These are phyloP conservation scores for Dalbergia cochinchinensis DNA, from an alignment of 306 rosid genomes.

Conservation along the genomic window DNA sequence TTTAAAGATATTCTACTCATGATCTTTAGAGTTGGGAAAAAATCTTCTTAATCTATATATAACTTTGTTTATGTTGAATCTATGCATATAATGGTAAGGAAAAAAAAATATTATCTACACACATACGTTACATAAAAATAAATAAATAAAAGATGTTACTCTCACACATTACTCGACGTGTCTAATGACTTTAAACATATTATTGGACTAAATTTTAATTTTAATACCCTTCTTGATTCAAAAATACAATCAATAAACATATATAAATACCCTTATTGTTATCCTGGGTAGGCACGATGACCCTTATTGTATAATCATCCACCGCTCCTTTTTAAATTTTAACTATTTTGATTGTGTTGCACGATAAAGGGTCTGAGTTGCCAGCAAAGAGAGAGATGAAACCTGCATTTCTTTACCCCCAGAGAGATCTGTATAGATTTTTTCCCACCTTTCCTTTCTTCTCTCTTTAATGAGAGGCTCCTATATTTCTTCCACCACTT, in stretches of 20 bases:
- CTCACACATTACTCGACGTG: background rate
- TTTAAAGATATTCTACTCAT: no score
- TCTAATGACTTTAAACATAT: background rate
- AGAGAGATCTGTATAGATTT: conserved; percentile 28
- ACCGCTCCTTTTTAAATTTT: conserved; percentile 29
- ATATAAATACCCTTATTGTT: background rate
- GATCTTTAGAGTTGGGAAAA: no score
- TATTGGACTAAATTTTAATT: conserved; percentile 28
- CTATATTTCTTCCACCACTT: conserved; percentile 37
- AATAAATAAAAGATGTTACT: no score
- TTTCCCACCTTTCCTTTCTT: conserved; percentile 39
- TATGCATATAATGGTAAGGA: no score
- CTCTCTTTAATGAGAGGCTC: conserved; percentile 45
- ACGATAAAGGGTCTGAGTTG: conserved; percentile 69
- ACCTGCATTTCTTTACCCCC: conserved; percentile 45
- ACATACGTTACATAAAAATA: no score
- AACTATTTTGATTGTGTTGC: conserved; percentile 49
- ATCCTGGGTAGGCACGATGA: conserved; percentile 34
- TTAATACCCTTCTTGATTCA: background rate
- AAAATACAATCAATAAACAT: conserved; percentile 6
- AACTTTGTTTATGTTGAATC: no score
- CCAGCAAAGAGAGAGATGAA: conserved; percentile 49
- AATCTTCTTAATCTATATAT: no score
- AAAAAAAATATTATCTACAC: background rate
- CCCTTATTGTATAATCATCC: conserved; percentile 22